Evolutionary conservation across 1,284 basidiomycete species (phyloP), one percentile per base, ranked within the genome.

Genomic region (Boletus mariae): DNA sequence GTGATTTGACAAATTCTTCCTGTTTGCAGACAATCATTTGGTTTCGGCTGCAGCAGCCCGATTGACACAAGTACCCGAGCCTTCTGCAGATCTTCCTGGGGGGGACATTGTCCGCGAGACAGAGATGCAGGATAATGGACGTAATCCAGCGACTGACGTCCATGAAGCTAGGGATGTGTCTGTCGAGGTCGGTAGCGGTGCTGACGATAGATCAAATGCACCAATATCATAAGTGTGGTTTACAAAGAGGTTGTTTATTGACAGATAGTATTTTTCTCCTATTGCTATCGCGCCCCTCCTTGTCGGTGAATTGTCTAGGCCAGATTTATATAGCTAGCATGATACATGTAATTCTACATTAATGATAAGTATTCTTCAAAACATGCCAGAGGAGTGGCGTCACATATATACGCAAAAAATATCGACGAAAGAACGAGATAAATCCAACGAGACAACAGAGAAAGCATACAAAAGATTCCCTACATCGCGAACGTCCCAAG

Each of bases 21-120:
- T 55, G 31, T 32, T 34, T 51, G 47, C 54, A 81, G 79, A 75
- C 61, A 82, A 81, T 57, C 80, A 81, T 54, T 64, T 82, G 57
- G 70, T 80, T 17, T 62, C 67, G 5, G 47, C 44, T 37, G 41
- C 50, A 17, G 29, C 47, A 20, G 25, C 35, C 3, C 50, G 48
- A 38, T 47, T 25, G 23, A 49, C 43, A 29, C 65, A 56, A 25
- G 42, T 41, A n/a, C 40, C 54, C 12, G 47, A 40, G 11, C 17
- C 49, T 12, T 38, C 53, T 17, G 26, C 9, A 29, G 45, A 37
- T 17, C 45, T 45, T 47, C 34, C 37, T 20, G 56, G 25, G 25
- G 37, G 49, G 25, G 49, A 45, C 9, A 23, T 43, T n/a, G 37
- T 32, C 25, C 45, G 37, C 17, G 55, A 47, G 29, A 45, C 28